Evolutionary conservation across 1,284 basidiomycete genomes (phyloP), one percentile per base, ranked within the genome.

Genomic region (Leucoagaricus sp.): DNA sequence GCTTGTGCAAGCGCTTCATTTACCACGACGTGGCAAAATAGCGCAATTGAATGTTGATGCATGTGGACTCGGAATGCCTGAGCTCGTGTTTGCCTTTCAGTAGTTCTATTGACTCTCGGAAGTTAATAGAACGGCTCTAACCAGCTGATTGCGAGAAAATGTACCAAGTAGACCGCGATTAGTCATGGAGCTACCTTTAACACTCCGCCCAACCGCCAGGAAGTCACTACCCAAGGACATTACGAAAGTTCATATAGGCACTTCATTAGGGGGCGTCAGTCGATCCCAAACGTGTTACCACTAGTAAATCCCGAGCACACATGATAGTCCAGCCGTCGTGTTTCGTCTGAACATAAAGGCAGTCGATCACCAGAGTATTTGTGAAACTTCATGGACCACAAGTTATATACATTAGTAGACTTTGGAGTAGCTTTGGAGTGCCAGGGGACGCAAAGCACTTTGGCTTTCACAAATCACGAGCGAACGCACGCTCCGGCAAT

Each of bases 401-500:
- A 21, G 15, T 51, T 29, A 34, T 10, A 17, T 17, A 23, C 13
- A n/a, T 25, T 19, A 38, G 33, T 25, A n/a, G 6, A 42, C 6
- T 19, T 26, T 7, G 40, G 38, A 21, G n/a, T 26, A 38, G 12
- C 25, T 36, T 10, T 40, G 34, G 19, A 34, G 23, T 8, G 49
- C 23, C 12, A n/a, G 17, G n/a, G n/a, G n/a, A n/a, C n/a, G n/a
- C n/a, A n/a, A n/a, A n/a, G n/a, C n/a, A n/a, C n/a, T n/a, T n/a
- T n/a, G n/a, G n/a, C n/a, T n/a, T n/a, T n/a, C n/a, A n/a, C n/a
- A n/a, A n/a, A n/a, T n/a, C n/a, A n/a, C n/a, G n/a, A n/a, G n/a
- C n/a, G n/a, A n/a, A n/a, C n/a, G n/a, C n/a, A 15, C 25, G n/a
- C n/a, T 34, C 53, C 38, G 53, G 53, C 21, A 55, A 49, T 26